Conservation (phyloP, 2,329 filamentous ascomycete genomes). For the Fusarium torreyae region DNA sequence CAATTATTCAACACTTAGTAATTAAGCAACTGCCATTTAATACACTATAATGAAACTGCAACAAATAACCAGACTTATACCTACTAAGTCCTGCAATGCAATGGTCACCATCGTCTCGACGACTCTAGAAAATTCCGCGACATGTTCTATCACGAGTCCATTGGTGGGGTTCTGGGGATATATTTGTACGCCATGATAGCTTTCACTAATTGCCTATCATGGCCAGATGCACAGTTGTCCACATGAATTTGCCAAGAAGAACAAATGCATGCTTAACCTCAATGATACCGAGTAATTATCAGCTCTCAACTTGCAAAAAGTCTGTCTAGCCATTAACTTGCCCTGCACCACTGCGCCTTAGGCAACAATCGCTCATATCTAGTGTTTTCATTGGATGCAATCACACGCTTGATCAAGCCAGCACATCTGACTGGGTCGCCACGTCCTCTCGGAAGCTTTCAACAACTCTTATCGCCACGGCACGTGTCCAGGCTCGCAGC, state of each 20-base stretch:
- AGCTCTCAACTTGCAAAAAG: not conserved
- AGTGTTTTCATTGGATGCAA: constrained; percentile 25
- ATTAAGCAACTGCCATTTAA: no score
- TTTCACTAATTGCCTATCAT: constrained; percentile 2
- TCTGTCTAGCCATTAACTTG: constrained; percentile 2
- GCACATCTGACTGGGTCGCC: constrained; percentile 25
- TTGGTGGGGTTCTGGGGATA: not conserved
- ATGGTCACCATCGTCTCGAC: not conserved
- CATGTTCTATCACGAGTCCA: constrained; percentile 3
- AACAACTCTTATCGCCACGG: constrained; percentile 30
- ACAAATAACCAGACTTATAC: no score
- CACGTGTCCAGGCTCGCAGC: constrained; percentile 21
- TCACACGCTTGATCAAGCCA: constrained; percentile 21
- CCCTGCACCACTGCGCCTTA: constrained; percentile 19
- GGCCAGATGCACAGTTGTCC: not conserved
- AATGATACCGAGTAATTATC: no score
- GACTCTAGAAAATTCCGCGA: constrained; percentile 5
- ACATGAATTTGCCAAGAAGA: no score
- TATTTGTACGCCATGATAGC: constrained; percentile 7
- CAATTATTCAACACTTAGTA: no score
- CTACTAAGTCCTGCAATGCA: not conserved
- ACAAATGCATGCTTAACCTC: no score
- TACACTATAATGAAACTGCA: no score
- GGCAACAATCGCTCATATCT: constrained; percentile 26
- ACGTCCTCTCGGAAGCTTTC: constrained; percentile 26